These are phyloP conservation scores for Buxus sempervirens DNA, from an alignment of 164 flowering plant genomes.

Conservation along the genomic window DNA sequence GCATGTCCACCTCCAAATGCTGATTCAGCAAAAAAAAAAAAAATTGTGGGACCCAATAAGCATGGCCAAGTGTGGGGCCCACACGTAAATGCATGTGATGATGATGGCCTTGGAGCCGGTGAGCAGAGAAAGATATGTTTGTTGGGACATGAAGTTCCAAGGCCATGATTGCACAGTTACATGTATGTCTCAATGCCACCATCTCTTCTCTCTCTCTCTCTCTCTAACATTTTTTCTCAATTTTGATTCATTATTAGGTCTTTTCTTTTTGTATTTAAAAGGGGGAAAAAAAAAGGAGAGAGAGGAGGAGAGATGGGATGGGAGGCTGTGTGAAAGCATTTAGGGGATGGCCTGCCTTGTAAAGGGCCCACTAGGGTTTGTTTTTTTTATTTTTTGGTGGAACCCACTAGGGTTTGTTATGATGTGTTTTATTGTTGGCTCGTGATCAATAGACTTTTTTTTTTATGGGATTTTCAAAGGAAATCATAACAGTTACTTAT, in stretches of 20 bases:
- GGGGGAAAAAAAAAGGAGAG: no score
- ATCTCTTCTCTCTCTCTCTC: background rate
- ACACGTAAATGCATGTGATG: constrained; percentile 3
- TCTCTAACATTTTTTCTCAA: background rate
- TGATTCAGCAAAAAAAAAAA: background rate
- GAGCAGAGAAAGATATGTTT: background rate
- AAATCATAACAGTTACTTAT: constrained; percentile 9
- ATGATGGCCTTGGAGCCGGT: background rate
- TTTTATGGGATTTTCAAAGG: background rate
- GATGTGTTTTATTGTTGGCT: constrained; percentile 1
- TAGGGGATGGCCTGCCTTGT: background rate
- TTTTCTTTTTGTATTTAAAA: background rate
- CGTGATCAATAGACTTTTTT: background rate
- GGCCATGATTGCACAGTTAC: background rate
- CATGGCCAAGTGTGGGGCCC: background rate
- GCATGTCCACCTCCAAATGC: background rate
- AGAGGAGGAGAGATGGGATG: no score
- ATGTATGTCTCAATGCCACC: background rate
- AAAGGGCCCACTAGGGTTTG: background rate
- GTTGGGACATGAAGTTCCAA: background rate
- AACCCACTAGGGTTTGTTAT: background rate
- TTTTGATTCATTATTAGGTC: no score
- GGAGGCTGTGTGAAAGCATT: no score
- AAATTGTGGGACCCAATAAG: background rate
- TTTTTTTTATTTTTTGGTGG: no score